Evolutionary conservation across 805 yeast genomes (phyloP).

Genomic region (Scheffersomyces ergatensis): DNA sequence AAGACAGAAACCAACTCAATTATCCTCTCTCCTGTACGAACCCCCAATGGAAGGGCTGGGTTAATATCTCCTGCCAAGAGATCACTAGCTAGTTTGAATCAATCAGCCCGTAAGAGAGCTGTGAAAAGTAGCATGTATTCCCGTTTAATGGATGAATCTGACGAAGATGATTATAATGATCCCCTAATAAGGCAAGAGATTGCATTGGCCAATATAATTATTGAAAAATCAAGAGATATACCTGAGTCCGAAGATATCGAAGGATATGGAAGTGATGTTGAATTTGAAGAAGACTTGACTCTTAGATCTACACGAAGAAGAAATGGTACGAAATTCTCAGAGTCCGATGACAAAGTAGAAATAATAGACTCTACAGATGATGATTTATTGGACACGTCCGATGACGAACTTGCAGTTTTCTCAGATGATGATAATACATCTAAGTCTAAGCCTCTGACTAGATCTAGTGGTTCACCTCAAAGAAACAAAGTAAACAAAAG

Average conservation of each 20-base stretch:
- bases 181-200: conserved; percentile 27
- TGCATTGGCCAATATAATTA: conserved; percentile 42
- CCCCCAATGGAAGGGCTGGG: conserved; percentile 47
- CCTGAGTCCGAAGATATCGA: conserved; percentile 7
- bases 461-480: background rate
- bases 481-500: conserved; percentile 1
- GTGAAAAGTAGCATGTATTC: conserved; percentile 27
- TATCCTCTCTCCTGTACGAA: conserved; percentile 23
- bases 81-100: conserved; percentile 35
- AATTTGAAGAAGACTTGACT: conserved; percentile 13
- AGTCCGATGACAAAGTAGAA: conserved; percentile 4
- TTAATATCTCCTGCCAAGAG: conserved; percentile 43
- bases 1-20: background rate
- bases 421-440: background rate
- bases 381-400: background rate
- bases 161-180: conserved; percentile 20
- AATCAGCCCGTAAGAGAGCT: conserved; percentile 51
- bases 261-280: conserved; percentile 12
- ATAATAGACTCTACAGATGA: background rate
- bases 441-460: background rate
- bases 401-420: conserved; percentile 1
- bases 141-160: conserved; percentile 33
- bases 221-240: conserved; percentile 18
- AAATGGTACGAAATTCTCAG: background rate
- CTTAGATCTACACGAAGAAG: background rate